Evolutionary conservation across 495 filamentous ascomycete species (phyloP), one percentile per base, ranked within the genome.

Genomic region (Bacidia gigantensis): DNA sequence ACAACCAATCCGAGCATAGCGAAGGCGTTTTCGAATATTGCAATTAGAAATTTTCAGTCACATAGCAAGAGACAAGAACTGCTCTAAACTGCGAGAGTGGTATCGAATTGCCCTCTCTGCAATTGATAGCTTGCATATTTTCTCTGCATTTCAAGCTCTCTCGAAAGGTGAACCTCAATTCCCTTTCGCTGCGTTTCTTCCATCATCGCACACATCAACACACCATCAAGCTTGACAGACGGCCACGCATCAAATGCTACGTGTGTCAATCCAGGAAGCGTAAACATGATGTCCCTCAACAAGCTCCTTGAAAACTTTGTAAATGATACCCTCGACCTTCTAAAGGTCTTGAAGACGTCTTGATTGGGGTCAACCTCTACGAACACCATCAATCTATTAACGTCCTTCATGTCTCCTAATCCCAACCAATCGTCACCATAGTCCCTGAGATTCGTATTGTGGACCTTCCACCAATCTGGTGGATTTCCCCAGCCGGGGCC

Each of bases 401-500:
- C 71, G 42, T 72, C 73, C 26, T 63, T 65, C 68, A 81, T 80
- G 41, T 88, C 78, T 35, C 68, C 61, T 22, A 93, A 68, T 0
- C 86, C 84, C 22, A 92, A 69, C 0, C 73, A 65, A 3, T 72
- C 63, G 56, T 79, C 81, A 7, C 29, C 29, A 14, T 35, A n/a
- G n/a, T n/a, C n/a, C n/a, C n/a, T n/a, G n/a, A n/a, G n/a, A n/a
- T n/a, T n/a, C n/a, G n/a, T 35, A 35, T 14, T 5, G 29, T 35
- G 14, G 23, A 88, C 80, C 2, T 74, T 72, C 86, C 87, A 92
- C 43, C 80, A 77, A 11, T 69, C 67, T 1, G 87, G 87, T 2
- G 87, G 87, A 44, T 73, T 72, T 14, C 71, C 84, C 83, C 84
- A 95, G 47, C 86, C 86, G 0, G 86, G 86, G 0, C 87, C 87